These are phyloP conservation scores for Russula ochroleuca DNA, from an alignment of 768 basidiomycete genomes.

Conservation along the genomic window DNA sequence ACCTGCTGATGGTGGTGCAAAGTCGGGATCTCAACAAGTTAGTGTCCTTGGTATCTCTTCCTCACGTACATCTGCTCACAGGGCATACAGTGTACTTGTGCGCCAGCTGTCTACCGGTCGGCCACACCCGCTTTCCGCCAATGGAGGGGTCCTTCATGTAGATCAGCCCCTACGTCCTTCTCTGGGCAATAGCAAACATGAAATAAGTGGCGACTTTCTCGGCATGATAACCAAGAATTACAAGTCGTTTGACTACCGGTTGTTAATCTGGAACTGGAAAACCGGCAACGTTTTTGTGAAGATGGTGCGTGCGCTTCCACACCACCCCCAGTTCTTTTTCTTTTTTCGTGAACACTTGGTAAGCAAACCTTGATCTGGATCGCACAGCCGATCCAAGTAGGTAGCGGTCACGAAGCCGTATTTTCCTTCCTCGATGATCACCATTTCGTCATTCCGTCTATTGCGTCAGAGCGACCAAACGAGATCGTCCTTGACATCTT, in stretches of 20 bases:
- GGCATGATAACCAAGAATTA: background rate
- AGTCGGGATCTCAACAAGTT: background rate
- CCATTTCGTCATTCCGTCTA: background rate
- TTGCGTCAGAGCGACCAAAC: background rate
- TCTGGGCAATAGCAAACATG: slow-evolving; percentile 2
- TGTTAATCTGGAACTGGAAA: slow-evolving; percentile 20
- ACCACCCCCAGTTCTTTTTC: background rate
- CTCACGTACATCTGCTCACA: background rate
- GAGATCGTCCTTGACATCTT: slow-evolving; percentile 6
- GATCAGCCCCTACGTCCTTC: background rate
- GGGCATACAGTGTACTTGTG: background rate
- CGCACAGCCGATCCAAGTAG: slow-evolving; percentile 3
- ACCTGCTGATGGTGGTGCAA: background rate
- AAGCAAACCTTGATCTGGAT: background rate
- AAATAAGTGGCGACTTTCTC: slow-evolving; percentile 6
- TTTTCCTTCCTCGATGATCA: slow-evolving; percentile 10
- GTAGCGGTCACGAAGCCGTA: background rate
- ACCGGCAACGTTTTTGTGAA: background rate
- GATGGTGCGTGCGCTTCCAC: background rate
- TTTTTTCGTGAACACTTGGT: background rate
- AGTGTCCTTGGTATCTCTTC: background rate
- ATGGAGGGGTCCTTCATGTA: background rate
- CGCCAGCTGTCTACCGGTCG: background rate
- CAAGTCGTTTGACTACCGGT: background rate
- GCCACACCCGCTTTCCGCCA: slow-evolving; percentile 11